These are phyloP conservation scores for Colletotrichum euphorbiae DNA, from an alignment of 2,329 filamentous ascomycete species.

Conservation along the genomic window DNA sequence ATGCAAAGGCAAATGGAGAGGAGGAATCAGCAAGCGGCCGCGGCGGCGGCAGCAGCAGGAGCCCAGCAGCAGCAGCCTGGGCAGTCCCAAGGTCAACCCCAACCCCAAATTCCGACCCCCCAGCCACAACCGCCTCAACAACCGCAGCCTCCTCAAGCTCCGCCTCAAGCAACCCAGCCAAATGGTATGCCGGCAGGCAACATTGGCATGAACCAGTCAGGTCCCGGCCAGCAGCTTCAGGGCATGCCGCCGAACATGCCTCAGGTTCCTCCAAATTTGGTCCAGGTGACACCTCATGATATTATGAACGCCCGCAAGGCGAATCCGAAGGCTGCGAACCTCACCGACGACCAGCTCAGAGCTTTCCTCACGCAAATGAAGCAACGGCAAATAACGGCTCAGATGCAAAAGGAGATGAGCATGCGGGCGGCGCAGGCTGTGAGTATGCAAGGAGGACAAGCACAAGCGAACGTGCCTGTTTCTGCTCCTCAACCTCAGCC, in stretches of 20 bases:
- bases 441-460: slow-evolving; percentile 16
- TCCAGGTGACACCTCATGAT: slow-evolving; percentile 44
- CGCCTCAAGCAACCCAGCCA: slow-evolving; percentile 38
- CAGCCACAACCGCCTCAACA: slow-evolving; percentile 41
- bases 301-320: slow-evolving; percentile 44
- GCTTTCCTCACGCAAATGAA: slow-evolving; percentile 34
- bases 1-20: slow-evolving; percentile 42
- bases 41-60: slow-evolving; percentile 44
- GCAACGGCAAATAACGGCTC: slow-evolving; percentile 36
- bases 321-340: slow-evolving; percentile 40
- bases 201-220: slow-evolving; percentile 15
- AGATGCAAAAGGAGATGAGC: slow-evolving; percentile 38
- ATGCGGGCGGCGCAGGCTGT: slow-evolving; percentile 33
- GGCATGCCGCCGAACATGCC: slow-evolving; percentile 42
- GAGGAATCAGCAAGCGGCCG: slow-evolving; percentile 27
- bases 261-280: slow-evolving; percentile 41
- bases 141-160: slow-evolving; percentile 38
- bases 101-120: slow-evolving; percentile 39
- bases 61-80: slow-evolving; percentile 43
- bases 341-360: slow-evolving; percentile 43
- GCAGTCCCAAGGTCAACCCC: slow-evolving; percentile 47
- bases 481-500: slow-evolving; percentile 23
- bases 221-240: slow-evolving; percentile 27
- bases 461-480: slow-evolving; percentile 6
- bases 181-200: slow-evolving; percentile 35